Conservation (phyloP, 768 basidiomycete genomes). For the Solioccasus polychromus region DNA sequence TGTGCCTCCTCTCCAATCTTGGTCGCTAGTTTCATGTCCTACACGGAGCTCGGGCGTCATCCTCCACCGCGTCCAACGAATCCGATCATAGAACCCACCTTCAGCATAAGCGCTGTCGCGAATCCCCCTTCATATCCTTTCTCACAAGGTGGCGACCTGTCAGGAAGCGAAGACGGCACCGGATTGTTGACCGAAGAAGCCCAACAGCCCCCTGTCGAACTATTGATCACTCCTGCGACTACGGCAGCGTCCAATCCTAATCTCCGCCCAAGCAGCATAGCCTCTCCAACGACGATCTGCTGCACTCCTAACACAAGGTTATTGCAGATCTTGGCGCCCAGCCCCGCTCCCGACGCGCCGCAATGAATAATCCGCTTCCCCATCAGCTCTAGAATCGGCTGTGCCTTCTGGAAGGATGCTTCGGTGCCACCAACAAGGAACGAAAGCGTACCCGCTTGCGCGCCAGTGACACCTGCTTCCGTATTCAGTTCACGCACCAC, state of each 20-base stretch:
- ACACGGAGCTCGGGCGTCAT: no score
- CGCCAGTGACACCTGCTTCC: slow-evolving; percentile 72
- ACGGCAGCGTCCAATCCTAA: slow-evolving; percentile 77
- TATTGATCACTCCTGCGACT: slow-evolving; percentile 82
- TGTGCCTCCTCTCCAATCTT: slow-evolving; percentile 50
- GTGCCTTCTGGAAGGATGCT: slow-evolving; percentile 51
- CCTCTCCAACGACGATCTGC: slow-evolving; percentile 84
- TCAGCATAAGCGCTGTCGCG: slow-evolving; percentile 78
- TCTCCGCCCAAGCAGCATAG: slow-evolving; percentile 81
- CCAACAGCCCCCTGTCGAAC: slow-evolving; percentile 82
- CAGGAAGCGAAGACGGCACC: slow-evolving; percentile 68
- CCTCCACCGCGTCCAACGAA: no score
- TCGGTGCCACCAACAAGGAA: slow-evolving; percentile 87
- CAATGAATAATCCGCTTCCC: slow-evolving; percentile 82
- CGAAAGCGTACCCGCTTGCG: slow-evolving; percentile 81
- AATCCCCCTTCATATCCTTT: slow-evolving; percentile 85
- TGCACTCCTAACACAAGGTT: slow-evolving; percentile 77
- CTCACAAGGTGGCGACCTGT: slow-evolving; percentile 77
- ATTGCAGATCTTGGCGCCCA: slow-evolving; percentile 91
- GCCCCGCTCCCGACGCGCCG: slow-evolving; percentile 75
- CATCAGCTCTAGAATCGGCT: slow-evolving; percentile 67
- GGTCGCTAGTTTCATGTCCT: slow-evolving; percentile 86
- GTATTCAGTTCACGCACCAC: slow-evolving; percentile 4
- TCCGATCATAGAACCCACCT: no score
- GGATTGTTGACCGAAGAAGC: slow-evolving; percentile 86